These are phyloP conservation scores for Halenospora varia DNA, from an alignment of 495 filamentous ascomycete species.

Conservation along the genomic window DNA sequence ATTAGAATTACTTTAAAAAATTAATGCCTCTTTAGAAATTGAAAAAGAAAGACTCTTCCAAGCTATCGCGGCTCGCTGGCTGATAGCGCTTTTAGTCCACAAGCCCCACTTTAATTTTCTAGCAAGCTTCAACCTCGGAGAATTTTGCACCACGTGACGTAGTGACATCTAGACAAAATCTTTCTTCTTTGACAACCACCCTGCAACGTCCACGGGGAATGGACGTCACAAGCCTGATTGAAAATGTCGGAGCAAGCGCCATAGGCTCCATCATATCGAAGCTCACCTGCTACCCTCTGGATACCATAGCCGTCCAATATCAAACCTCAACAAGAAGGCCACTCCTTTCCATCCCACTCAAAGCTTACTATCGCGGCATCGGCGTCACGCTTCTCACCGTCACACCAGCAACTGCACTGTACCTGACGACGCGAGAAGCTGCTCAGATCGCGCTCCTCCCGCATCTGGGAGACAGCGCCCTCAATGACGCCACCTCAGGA, in stretches of 20 bases:
- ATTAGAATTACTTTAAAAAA: too few relatives aligned
- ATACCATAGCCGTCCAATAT: conserved; percentile 13
- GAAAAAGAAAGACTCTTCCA: too few relatives aligned
- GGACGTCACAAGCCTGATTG: conserved; percentile 13
- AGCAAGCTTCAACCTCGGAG: too few relatives aligned
- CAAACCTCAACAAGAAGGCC: conserved; percentile 9
- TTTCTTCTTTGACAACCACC: neutral
- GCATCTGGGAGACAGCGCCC: conserved; percentile 9
- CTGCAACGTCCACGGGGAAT: conserved; percentile 7
- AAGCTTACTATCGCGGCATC: conserved; percentile 14
- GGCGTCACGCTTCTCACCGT: conserved; percentile 16
- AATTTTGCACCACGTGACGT: too few relatives aligned
- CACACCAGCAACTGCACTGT: conserved; percentile 13
- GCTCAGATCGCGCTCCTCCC: conserved; percentile 18
- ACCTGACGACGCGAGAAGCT: conserved; percentile 12
- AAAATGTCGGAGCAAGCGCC: conserved; percentile 17
- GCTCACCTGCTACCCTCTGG: conserved; percentile 3
- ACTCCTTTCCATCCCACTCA: conserved; percentile 10
- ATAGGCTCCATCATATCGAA: conserved; percentile 14
- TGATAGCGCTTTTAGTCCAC: too few relatives aligned
- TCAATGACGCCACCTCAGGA: conserved; percentile 6
- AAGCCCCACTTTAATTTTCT: too few relatives aligned
- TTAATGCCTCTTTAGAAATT: too few relatives aligned
- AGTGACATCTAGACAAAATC: neutral
- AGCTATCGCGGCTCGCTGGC: too few relatives aligned